These are phyloP conservation scores for Backusella circina DNA, from an alignment of 192 early-diverging fungal genomes.

Conservation along the genomic window DNA sequence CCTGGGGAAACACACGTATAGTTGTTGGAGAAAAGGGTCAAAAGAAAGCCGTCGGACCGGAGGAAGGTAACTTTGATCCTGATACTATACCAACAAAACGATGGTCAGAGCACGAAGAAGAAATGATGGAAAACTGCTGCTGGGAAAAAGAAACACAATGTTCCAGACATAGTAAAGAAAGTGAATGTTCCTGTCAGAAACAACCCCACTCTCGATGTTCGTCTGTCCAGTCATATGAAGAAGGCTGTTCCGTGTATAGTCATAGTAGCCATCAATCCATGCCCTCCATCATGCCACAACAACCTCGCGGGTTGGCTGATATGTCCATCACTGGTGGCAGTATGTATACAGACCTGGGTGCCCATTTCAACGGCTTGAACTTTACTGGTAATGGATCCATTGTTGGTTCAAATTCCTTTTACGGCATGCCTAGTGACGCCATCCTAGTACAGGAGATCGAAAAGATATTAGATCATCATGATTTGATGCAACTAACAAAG, in stretches of 20 bases:
- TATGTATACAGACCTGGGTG: slow-evolving; percentile 7
- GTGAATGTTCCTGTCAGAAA: slow-evolving; percentile 7
- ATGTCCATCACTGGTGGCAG: not conserved
- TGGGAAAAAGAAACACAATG: not conserved
- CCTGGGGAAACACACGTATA: slow-evolving; percentile 94
- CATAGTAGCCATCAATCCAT: not conserved
- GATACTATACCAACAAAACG: slow-evolving; percentile 56
- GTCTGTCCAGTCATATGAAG: not conserved
- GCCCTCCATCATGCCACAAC: not conserved
- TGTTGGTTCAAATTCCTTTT: not conserved
- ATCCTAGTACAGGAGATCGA: slow-evolving; percentile 73
- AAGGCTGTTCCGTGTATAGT: not conserved
- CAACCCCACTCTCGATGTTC: not conserved
- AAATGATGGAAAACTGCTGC: slow-evolving; percentile 26
- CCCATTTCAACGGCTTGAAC: not conserved
- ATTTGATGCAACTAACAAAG: slow-evolving; percentile 76
- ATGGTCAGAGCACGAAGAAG: slow-evolving; percentile 69
- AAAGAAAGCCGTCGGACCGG: slow-evolving; percentile 18
- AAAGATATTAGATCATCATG: slow-evolving; percentile 60
- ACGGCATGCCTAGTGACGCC: slow-evolving; percentile 62
- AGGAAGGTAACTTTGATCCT: slow-evolving; percentile 66
- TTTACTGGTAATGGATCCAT: not conserved
- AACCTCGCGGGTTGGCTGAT: not conserved
- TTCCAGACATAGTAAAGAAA: slow-evolving; percentile 5
- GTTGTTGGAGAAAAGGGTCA: slow-evolving; percentile 63